Base-by-base conservation (phyloP, 371 early-diverging fungal genomes). In the Rhizopus delemar region DNA sequence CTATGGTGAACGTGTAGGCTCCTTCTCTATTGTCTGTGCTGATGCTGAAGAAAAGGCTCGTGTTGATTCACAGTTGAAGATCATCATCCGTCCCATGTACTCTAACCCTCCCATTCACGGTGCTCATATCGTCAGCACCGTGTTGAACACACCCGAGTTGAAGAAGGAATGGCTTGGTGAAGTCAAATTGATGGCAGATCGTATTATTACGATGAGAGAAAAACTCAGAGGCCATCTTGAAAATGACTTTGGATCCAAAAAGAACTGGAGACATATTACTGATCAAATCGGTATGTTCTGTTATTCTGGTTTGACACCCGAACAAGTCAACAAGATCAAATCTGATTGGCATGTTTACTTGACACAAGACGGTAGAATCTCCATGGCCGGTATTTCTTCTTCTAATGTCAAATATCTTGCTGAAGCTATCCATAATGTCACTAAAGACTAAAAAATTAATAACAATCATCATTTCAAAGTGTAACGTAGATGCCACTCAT, bases 241-340 rank as follows among this genome's bases (percentile, higher is more conserved):
- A 66, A 78, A 90, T 52, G 90, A 92, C 56, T 87, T 91, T 75
- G 86, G 87, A 31, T 89, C 90, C 60, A 85, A 84, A 81, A 76
- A 75, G 62, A 71, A 76, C 73, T 98, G 99, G 99, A 80, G 86
- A 65, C 99, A 98, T 78, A 93, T 98, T 69, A 97, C 95, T 46
- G 83, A 87, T 74, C 99, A 98, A 84, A 98, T 98, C 66, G 99
- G 99, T 74, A 98, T 98, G 99, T 98, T 98, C 89, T 95, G 94
- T 83, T 98, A 81, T 85, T 92, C 98, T 46, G 99, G 99, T 32
- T 80, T 98, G 71, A 91, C 72, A n/a, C 89, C 96, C 41, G 91
- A 90, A 62, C 90, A 93, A 75, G 96, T 95, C 46, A 92, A 90
- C 70, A 80, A 88, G 60, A 75, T 98, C 70, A 87, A 85, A 64